Conservation (phyloP, 2,329 filamentous ascomycete species). For the Aquanectria penicillioides region DNA sequence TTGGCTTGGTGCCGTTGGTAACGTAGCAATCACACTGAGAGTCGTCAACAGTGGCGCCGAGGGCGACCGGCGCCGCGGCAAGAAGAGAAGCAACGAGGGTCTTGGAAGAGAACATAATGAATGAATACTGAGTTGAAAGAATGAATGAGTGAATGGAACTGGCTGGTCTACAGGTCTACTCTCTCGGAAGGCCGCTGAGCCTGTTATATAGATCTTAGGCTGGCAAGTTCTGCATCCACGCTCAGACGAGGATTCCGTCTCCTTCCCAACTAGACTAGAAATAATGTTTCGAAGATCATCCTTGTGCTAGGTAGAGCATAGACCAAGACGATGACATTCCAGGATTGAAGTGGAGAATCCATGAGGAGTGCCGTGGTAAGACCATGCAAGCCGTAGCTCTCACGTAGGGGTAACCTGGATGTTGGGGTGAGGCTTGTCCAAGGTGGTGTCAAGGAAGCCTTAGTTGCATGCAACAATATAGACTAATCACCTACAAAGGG, state of each 20-base stretch:
- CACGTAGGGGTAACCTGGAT: neutral
- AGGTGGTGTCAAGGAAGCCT: too few species aligned
- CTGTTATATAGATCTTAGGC: conserved; percentile 4
- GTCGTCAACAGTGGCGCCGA: conserved; percentile 31
- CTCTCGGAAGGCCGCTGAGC: neutral
- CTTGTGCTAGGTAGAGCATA: neutral
- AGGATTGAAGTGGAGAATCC: neutral
- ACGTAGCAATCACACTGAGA: conserved; percentile 45
- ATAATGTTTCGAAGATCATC: neutral
- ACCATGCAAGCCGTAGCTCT: conserved; percentile 1
- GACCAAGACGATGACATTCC: neutral
- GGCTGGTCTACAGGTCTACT: conserved; percentile 16
- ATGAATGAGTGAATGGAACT: neutral
- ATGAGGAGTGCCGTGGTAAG: neutral
- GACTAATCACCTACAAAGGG: conserved; percentile 6
- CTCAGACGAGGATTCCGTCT: neutral
- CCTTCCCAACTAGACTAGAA: conserved; percentile 2
- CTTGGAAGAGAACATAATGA: conserved; percentile 35
- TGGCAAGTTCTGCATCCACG: neutral
- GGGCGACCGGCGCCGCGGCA: conserved; percentile 28
- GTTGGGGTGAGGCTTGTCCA: neutral
- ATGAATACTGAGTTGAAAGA: neutral
- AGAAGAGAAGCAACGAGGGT: conserved; percentile 35
- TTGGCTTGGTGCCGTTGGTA: conserved; percentile 35
- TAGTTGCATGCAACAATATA: too few species aligned